Base-by-base conservation (phyloP, 805 yeast species). In the Candida fluviatilis region DNA sequence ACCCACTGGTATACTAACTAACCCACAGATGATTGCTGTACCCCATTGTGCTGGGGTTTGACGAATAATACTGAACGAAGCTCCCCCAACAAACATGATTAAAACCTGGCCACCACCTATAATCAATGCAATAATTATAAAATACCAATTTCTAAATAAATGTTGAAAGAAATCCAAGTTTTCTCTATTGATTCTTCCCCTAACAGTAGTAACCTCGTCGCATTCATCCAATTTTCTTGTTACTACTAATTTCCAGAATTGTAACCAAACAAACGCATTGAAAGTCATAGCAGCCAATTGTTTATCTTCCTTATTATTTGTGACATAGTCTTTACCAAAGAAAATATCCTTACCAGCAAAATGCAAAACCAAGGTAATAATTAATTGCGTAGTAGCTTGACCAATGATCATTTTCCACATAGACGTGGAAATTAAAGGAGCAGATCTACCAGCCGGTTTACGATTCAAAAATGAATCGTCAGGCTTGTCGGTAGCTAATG, bases 351-450 rank as follows among this genome's bases (percentile, higher is more conserved):
- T 58, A 14, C 97, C 96, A 7, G 79, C 84, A 62, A 88, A 93
- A 60, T 89, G 93, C 32, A 93, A 62, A 8, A 73, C 69, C 55
- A 93, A 83, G 0, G 98, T 91, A 14, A 93, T 76, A 16, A 73
- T 57, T 45, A 93, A 73, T 69, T 93, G 99, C 44, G 80, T 75
- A 12, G 71, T 42, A 1, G 96, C 75, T 65, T 93, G 97, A 2
- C 95, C 93, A 35, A 90, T 43, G 49, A 93, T 93, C 97, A 93
- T 91, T 63, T 93, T 93, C 99, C 99, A 93, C 90, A 93, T 93
- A 7, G 96, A 84, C 2, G 82, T 80, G 4, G 95, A 73, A 48
- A 93, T 91, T 62, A 93, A 71, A 1, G 95, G 85, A 12, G 78
- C 75, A 16, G 69, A 65, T 54, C 96, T 76, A 24, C 95, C 93